These are phyloP conservation scores for Kurtzmaniella fragi DNA, from an alignment of 805 yeast genomes.

Conservation along the genomic window DNA sequence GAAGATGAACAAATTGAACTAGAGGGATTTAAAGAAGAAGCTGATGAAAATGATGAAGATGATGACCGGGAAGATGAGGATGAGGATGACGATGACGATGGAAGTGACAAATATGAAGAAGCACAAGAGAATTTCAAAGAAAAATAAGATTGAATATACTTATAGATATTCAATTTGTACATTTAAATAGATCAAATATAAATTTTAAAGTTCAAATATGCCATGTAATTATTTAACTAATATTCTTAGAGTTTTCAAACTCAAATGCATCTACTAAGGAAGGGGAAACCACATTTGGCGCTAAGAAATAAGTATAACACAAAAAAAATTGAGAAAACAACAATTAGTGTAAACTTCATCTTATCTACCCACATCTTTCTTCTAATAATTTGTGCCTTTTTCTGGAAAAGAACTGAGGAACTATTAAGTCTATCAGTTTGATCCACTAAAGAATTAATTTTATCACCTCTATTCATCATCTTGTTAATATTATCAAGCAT, in stretches of 20 bases:
- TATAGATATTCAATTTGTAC: constrained; percentile 17
- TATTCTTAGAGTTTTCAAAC: not conserved
- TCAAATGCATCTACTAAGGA: constrained; percentile 35
- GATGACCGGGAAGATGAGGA: constrained; percentile 10
- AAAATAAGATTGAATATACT: constrained; percentile 11
- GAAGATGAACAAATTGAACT: constrained; percentile 4
- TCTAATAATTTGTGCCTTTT: constrained; percentile 58
- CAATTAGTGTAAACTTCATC: constrained; percentile 36
- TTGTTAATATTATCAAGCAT: constrained; percentile 73
- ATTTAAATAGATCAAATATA: constrained; percentile 14
- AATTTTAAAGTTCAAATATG: constrained; percentile 6
- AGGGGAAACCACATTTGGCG: constrained; percentile 50
- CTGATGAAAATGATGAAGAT: constrained; percentile 5
- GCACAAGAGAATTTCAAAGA: constrained; percentile 3
- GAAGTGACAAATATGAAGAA: constrained; percentile 9
- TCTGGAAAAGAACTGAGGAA: constrained; percentile 63
- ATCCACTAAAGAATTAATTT: constrained; percentile 65
- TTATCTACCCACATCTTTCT: constrained; percentile 69
- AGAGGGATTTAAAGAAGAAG: constrained; percentile 2
- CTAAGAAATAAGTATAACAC: constrained; percentile 45
- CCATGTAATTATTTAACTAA: too few species aligned
- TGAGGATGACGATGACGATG: constrained; percentile 8
- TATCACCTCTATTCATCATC: constrained; percentile 73
- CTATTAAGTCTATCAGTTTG: constrained; percentile 72
- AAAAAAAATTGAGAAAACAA: constrained; percentile 13